A percentile compares a stretch with the other conserved stretches of the same genome.
These are phyloP conservation scores for Aspergillus heteromorphus DNA, from an alignment of 495 filamentous ascomycete species.

Conservation along the genomic window DNA sequence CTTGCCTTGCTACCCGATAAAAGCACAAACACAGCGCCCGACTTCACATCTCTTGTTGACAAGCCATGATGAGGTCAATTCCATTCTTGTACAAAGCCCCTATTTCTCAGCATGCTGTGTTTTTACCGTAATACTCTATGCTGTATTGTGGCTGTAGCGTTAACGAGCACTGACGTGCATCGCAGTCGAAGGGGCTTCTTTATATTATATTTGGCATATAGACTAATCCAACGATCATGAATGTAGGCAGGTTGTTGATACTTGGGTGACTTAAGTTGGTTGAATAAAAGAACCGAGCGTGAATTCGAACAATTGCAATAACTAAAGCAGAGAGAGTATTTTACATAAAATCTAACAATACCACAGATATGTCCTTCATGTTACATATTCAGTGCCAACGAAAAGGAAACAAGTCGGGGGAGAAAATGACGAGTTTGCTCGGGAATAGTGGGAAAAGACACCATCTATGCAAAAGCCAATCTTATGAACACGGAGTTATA, in stretches of 20 bases:
- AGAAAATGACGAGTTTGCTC: neutral
- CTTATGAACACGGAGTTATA: neutral
- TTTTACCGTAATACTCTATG: neutral
- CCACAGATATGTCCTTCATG: slow-evolving; percentile 5
- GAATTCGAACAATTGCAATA: slow-evolving; percentile 9
- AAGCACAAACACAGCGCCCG: neutral
- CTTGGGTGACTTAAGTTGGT: neutral
- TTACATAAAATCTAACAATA: slow-evolving; percentile 14
- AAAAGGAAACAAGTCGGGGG: neutral
- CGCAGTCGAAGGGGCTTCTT: neutral
- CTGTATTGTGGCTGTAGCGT: neutral
- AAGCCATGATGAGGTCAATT: neutral
- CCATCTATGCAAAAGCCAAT: neutral
- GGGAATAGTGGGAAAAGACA: neutral
- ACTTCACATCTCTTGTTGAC: neutral
- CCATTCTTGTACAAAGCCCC: neutral
- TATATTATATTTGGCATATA: neutral
- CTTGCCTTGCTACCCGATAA: neutral
- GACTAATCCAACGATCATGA: neutral
- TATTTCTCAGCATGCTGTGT: neutral
- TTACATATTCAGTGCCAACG: slow-evolving; percentile 11
- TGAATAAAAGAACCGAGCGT: neutral
- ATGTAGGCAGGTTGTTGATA: neutral
- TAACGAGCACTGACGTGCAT: neutral
- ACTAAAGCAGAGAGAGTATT: slow-evolving; percentile 16